A percentile compares a stretch with the other conserved stretches of the same genome.
These are phyloP conservation scores for Carex sylvatica DNA, from an alignment of 202 grass and related monocot species.

Conservation along the genomic window DNA sequence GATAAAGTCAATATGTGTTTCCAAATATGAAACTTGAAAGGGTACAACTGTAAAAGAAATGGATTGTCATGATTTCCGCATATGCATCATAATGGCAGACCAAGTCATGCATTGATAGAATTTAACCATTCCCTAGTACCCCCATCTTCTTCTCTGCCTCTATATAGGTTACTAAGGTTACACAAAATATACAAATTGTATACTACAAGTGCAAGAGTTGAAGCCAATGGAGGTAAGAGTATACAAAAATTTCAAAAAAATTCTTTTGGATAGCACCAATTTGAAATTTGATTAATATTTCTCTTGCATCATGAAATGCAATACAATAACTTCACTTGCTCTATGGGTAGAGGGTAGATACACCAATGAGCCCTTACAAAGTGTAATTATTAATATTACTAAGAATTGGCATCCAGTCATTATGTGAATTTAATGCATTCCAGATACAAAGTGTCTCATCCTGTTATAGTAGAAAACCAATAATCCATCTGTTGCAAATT, in stretches of 20 bases:
- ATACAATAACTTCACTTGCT: not conserved
- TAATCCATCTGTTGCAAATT: not conserved
- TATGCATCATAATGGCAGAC: slow-evolving; percentile 19
- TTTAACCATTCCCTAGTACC: not conserved
- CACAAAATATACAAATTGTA: not conserved
- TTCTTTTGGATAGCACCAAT: not conserved
- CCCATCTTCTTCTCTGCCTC: not conserved
- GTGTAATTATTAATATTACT: not conserved
- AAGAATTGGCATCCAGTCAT: not conserved
- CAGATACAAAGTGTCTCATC: not conserved
- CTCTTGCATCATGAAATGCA: not conserved
- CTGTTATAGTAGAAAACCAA: not conserved
- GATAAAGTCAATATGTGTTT: not conserved
- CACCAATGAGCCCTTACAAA: not conserved
- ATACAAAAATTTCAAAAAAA: not conserved
- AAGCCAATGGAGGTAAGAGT: slow-evolving; percentile 9
- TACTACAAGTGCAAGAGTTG: not conserved
- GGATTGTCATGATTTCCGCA: slow-evolving; percentile 1
- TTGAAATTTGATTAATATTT: not conserved
- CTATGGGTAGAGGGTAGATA: not conserved
- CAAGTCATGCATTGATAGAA: slow-evolving; percentile 17
- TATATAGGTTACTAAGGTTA: not conserved
- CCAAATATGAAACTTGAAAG: not conserved
- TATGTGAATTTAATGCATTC: not conserved
- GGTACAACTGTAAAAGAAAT: not conserved